Conservation (phyloP, 2,329 filamentous ascomycete species). For the Cladophialophora chaetospira region DNA sequence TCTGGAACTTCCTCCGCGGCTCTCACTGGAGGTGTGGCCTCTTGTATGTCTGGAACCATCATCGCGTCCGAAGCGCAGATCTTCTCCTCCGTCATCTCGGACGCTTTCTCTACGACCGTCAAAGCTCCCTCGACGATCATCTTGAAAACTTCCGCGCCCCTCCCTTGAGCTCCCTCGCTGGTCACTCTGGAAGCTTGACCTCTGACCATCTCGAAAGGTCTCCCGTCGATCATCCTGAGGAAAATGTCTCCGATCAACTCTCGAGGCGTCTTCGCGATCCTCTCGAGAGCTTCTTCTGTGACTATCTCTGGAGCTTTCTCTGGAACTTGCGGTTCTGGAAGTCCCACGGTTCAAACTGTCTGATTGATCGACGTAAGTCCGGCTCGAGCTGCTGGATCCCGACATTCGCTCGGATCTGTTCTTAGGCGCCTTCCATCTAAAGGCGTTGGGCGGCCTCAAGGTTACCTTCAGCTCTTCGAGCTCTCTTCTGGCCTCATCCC, state of each 20-base stretch:
- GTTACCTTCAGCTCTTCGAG: background rate
- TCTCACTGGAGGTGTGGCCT: background rate
- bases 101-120: background rate
- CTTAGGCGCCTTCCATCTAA: too few species aligned
- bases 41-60: background rate
- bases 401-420: background rate
- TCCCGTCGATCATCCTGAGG: too few species aligned
- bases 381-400: background rate
- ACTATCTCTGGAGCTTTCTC: background rate
- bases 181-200: too few species aligned
- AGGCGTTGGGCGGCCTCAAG: background rate
- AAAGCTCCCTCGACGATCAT: background rate
- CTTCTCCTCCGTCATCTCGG: background rate
- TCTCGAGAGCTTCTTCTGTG: background rate
- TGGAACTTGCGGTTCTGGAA: background rate
- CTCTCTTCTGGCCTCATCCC: background rate
- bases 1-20: background rate
- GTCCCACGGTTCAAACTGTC: background rate
- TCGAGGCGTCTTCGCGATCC: too few species aligned
- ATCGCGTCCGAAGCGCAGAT: background rate
- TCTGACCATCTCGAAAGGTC: background rate
- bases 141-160: too few species aligned
- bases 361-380: background rate
- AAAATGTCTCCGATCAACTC: too few species aligned
- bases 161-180: background rate